Conservation (phyloP, 257 asterid genomes). For the Capsicum pubescens region DNA sequence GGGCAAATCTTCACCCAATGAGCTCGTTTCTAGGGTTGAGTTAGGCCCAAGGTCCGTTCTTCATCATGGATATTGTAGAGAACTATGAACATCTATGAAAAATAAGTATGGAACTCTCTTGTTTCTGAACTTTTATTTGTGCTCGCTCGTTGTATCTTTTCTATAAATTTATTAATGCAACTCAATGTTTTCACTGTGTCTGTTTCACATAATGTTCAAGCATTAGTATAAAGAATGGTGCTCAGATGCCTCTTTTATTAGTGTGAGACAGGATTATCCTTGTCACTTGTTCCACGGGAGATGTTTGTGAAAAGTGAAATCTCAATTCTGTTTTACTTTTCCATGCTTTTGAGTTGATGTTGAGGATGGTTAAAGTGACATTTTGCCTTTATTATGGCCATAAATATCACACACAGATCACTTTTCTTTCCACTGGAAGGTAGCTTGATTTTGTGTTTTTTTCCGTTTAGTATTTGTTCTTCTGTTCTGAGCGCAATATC, state of each 20-base stretch:
- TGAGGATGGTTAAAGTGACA: background rate
- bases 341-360: slow-evolving; percentile 20
- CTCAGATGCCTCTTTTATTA: slow-evolving; percentile 5
- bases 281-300: background rate
- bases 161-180: background rate
- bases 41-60: background rate
- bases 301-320: slow-evolving; percentile 16
- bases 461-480: background rate
- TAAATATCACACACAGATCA: background rate
- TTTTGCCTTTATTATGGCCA: background rate
- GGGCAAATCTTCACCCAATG: background rate
- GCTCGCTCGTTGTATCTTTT: background rate
- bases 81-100: background rate
- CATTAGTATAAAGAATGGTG: background rate
- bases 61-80: background rate
- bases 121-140: background rate
- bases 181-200: background rate
- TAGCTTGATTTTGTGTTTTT: background rate
- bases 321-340: background rate
- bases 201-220: background rate
- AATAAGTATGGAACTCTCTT: background rate
- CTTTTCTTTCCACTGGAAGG: background rate
- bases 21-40: background rate
- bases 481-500: background rate
- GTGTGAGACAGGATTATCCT: slow-evolving; percentile 18